phyloP scores from a whole-genome alignment of 1,284 basidiomycete species.

The Pholiota adiposa region DNA sequence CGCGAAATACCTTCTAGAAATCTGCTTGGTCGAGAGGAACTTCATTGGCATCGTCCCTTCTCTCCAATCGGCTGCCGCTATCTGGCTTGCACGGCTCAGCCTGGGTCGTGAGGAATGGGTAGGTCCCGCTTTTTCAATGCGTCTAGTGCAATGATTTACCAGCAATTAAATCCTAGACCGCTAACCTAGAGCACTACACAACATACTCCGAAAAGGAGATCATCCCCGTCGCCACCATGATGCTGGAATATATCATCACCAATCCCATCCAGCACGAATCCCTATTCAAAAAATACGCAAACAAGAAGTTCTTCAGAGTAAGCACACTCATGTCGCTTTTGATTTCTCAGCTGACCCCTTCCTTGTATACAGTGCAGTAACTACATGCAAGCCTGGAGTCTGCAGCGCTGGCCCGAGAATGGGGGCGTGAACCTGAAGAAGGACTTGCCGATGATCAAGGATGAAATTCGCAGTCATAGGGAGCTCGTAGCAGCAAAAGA shows the following conservation, averaged over 20 bases:
- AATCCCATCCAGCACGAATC: constrained; percentile 72
- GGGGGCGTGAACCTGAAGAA: constrained; percentile 52
- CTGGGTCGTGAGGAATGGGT: constrained; percentile 91
- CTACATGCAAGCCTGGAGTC: constrained; percentile 56
- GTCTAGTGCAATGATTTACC: neutral
- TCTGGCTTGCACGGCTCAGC: constrained; percentile 89
- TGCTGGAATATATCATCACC: constrained; percentile 88
- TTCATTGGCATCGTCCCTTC: constrained; percentile 86
- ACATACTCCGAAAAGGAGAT: constrained; percentile 86
- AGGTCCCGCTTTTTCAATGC: constrained; percentile 19
- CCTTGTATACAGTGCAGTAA: constrained; percentile 32
- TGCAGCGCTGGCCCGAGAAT: constrained; percentile 61
- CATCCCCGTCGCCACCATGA: constrained; percentile 86
- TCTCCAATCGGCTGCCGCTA: constrained; percentile 85
- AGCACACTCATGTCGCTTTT: constrained; percentile 17
- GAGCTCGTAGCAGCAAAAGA: constrained; percentile 8
- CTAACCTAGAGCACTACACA: constrained; percentile 93
- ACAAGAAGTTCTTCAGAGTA: constrained; percentile 68
- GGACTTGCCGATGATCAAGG: constrained; percentile 59
- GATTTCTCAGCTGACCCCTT: neutral
- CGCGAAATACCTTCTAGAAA: constrained; percentile 95
- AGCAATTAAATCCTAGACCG: constrained; percentile 52
- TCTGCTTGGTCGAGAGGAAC: constrained; percentile 85
- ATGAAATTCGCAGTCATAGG: constrained; percentile 42
- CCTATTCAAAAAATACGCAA: constrained; percentile 83